These are phyloP conservation scores for Myxozyma mucilagina DNA, from an alignment of 805 yeast genomes.

Conservation along the genomic window DNA sequence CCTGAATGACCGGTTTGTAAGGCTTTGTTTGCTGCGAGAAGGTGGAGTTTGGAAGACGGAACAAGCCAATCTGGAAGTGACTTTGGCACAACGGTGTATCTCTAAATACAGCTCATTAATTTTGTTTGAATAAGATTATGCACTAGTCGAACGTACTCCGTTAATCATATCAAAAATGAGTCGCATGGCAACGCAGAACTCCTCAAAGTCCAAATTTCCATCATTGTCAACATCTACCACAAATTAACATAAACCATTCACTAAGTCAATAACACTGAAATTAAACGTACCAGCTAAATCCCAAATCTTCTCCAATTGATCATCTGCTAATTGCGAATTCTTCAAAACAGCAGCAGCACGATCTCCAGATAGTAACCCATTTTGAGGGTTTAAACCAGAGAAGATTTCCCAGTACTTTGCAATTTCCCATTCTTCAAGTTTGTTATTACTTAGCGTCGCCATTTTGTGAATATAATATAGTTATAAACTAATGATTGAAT, in stretches of 20 bases:
- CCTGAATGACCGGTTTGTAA: slow-evolving; percentile 41
- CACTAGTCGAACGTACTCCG: slow-evolving; percentile 48
- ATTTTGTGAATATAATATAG: background rate
- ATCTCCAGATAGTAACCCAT: slow-evolving; percentile 79
- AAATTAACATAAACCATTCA: background rate
- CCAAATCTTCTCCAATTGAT: slow-evolving; percentile 84
- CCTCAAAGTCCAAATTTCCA: slow-evolving; percentile 92
- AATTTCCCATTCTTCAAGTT: slow-evolving; percentile 66
- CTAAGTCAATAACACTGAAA: background rate
- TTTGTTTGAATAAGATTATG: background rate
- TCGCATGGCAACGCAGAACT: slow-evolving; percentile 96
- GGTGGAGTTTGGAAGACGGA: slow-evolving; percentile 83
- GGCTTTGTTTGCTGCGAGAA: slow-evolving; percentile 81
- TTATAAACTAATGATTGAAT: background rate
- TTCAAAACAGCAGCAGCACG: slow-evolving; percentile 82
- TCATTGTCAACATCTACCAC: slow-evolving; percentile 79
- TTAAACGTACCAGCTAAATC: slow-evolving; percentile 54
- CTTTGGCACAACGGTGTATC: slow-evolving; percentile 55
- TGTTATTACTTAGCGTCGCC: slow-evolving; percentile 24
- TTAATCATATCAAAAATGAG: slow-evolving; percentile 88
- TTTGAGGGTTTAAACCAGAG: slow-evolving; percentile 79
- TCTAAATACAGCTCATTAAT: background rate
- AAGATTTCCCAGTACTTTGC: slow-evolving; percentile 98
- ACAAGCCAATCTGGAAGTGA: slow-evolving; percentile 87
- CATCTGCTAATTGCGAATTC: slow-evolving; percentile 79